Base-by-base conservation (phyloP, 1,284 basidiomycete species). In the Ceratobasidium sp. region DNA sequence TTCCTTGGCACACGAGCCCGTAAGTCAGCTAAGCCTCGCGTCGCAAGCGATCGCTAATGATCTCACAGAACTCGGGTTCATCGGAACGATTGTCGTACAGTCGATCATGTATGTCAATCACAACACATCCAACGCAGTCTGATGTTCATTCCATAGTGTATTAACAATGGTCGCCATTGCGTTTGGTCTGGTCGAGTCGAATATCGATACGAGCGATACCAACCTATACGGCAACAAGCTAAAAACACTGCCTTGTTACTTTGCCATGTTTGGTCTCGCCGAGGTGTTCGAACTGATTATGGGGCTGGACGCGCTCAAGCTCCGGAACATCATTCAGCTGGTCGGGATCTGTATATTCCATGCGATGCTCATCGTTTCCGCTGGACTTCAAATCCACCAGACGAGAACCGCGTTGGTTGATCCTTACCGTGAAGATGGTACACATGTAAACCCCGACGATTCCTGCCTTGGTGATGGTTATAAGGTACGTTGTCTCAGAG, bases 201-300 rank as follows among this genome's bases (percentile, higher is more conserved):
- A 53, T 20, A 35, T 67, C 65, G 45, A 58, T 75, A 79, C 73
- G 87, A 87, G 79, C 89, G 88, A 80, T 88, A 86, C 69, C 27
- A 76, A 49, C 45, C 50, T 40, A 34, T 60, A 50, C 29, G 45
- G 35, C 50, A 40, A 60, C 20, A 52, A 58, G 31, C 29, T 69
- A 52, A 64, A 92, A 89, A 93, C 91, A n/a, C 77, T 93, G 71
- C 87, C 91, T 72, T 92, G 91, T 77, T 93, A 92, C 77, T 84
- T 93, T 8, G 89, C 89, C 1, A 81, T 93, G 13, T 93, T 92
- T 77, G 86, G 87, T 40, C 81, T 93, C n/a, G 90, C 88, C 69
- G 90, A 91, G 75, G 71, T 90, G 1, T 92, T 92, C 70, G 89
- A 91, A 74, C 77, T 90, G 15, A 78, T 86, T 71, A 88, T 92